These are phyloP conservation scores for Poa annua DNA, from an alignment of 176 grass and related monocot genomes.

Conservation along the genomic window DNA sequence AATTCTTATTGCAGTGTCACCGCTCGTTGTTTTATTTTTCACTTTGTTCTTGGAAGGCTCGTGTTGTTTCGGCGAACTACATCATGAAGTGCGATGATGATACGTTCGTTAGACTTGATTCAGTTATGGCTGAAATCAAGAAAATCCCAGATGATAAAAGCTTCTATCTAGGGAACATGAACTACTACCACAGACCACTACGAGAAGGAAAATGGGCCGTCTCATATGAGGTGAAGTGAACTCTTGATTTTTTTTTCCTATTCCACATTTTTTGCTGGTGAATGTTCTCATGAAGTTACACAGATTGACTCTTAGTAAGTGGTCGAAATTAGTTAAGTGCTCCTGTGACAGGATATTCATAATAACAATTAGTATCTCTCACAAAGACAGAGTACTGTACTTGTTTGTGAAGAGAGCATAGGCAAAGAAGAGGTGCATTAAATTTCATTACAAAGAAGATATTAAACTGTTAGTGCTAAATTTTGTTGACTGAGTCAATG, in stretches of 20 bases:
- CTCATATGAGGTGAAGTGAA: constrained; percentile 64
- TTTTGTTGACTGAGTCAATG: not conserved
- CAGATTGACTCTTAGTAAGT: not conserved
- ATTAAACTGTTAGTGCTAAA: not conserved
- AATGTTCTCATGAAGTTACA: not conserved
- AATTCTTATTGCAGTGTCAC: constrained; percentile 2
- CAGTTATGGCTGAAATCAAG: constrained; percentile 57
- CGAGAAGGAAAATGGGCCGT: constrained; percentile 81
- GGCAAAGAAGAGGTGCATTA: not conserved
- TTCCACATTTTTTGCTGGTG: not conserved
- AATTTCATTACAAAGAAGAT: constrained; percentile 12
- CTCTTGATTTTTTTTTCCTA: not conserved
- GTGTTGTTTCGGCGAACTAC: constrained; percentile 54
- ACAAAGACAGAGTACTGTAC: not conserved
- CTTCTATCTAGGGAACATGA: constrained; percentile 79
- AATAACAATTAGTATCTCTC: not conserved
- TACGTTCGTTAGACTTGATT: constrained; percentile 67
- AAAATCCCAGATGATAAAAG: constrained; percentile 65
- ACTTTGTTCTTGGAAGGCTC: constrained; percentile 47
- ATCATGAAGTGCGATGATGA: constrained; percentile 89
- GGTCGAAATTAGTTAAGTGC: constrained; percentile 4
- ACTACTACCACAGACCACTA: constrained; percentile 72
- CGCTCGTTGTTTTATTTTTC: not conserved
- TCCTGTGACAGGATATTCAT: not conserved
- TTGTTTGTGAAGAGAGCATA: not conserved